Evolutionary conservation across 1,284 basidiomycete genomes (phyloP).

Genomic region (Puccinia polysora): DNA sequence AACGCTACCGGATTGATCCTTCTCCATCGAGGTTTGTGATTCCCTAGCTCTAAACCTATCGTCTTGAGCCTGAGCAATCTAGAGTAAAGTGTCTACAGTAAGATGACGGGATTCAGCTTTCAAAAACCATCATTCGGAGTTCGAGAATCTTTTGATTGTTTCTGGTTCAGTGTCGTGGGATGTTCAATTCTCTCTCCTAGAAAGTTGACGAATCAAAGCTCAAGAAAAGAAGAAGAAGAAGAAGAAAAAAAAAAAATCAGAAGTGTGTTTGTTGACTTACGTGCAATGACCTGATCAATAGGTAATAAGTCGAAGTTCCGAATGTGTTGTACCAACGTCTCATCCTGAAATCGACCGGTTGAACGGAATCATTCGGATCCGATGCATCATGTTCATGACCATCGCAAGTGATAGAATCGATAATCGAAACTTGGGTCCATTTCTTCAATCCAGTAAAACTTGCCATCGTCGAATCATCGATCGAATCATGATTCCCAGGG

Average conservation of each 20-base stretch:
- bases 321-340: slow-evolving; percentile 34
- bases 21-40: slow-evolving; percentile 29
- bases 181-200: too few relatives aligned
- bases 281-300: slow-evolving; percentile 32
- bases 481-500: neutral
- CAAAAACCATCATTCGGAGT: neutral
- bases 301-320: slow-evolving; percentile 39
- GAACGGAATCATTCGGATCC: neutral
- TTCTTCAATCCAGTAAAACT: slow-evolving; percentile 33
- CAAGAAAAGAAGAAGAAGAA: neutral
- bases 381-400: neutral
- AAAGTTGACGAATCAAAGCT: too few relatives aligned
- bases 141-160: neutral
- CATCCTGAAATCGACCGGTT: neutral
- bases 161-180: too few relatives aligned
- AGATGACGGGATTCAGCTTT: neutral
- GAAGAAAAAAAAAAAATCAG: neutral
- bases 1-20: slow-evolving; percentile 43
- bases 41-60: slow-evolving; percentile 10
- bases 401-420: neutral
- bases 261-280: slow-evolving; percentile 25
- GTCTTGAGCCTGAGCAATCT: slow-evolving; percentile 32
- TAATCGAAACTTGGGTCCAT: slow-evolving; percentile 19
- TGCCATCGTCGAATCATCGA: neutral
- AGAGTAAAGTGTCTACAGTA: slow-evolving; percentile 28